Percentiles rank a stretch among this genome's conserved stretches.
These are phyloP conservation scores for Gaillardinia entomophila DNA, from an alignment of 805 yeast genomes.

Conservation along the genomic window DNA sequence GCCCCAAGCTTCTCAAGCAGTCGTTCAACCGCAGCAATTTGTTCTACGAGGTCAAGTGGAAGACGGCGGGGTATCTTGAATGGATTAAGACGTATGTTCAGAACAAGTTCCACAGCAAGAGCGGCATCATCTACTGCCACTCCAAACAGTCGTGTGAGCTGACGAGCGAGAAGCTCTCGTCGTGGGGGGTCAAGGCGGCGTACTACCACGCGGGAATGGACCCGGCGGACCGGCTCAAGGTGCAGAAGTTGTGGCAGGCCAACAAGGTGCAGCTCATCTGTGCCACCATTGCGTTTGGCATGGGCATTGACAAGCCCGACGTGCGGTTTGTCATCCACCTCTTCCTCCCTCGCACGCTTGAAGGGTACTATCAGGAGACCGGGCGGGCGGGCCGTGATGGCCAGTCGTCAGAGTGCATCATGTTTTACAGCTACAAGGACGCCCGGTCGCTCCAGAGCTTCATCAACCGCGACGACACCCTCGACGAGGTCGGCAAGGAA, in stretches of 20 bases:
- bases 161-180: constrained; percentile 55
- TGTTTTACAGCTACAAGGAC: constrained; percentile 78
- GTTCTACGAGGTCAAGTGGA: constrained; percentile 69
- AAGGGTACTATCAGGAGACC: constrained; percentile 96
- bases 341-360: constrained; percentile 83
- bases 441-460: constrained; percentile 69
- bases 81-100: constrained; percentile 56
- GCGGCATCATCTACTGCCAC: constrained; percentile 93
- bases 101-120: constrained; percentile 44
- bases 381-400: constrained; percentile 99
- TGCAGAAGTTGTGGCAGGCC: constrained; percentile 82
- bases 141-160: constrained; percentile 86
- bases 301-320: constrained; percentile 98
- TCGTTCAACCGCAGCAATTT: constrained; percentile 89
- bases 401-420: constrained; percentile 67
- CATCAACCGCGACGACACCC: constrained; percentile 70
- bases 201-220: constrained; percentile 95
- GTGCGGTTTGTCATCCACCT: constrained; percentile 88
- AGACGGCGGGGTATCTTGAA: constrained; percentile 49
- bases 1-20: constrained; percentile 69
- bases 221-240: constrained; percentile 59
- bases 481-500: constrained; percentile 60
- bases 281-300: constrained; percentile 97
- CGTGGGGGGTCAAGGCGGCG: constrained; percentile 60
- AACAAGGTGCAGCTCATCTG: constrained; percentile 73